Evolutionary conservation across 305 asterid genomes (phyloP).

Genomic region (Fraxinus paxiana): DNA sequence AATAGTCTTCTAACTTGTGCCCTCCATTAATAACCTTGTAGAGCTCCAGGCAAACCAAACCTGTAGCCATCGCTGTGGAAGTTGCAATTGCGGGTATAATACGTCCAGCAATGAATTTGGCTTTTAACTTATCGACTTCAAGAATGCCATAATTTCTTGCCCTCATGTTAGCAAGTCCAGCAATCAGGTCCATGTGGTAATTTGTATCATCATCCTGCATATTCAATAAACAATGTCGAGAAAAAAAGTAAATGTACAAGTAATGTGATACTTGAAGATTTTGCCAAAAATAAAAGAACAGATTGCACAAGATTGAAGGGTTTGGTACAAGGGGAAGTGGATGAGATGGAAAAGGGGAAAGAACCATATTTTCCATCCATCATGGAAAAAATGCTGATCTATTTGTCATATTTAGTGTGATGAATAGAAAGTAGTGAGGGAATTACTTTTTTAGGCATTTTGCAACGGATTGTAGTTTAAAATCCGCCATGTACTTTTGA

Average conservation of each 20-base stretch:
- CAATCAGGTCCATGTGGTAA: constrained; percentile 87
- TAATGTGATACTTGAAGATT: background rate
- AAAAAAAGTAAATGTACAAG: background rate
- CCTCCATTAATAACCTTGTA: constrained; percentile 71
- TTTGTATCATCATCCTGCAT: constrained; percentile 87
- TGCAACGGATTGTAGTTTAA: background rate
- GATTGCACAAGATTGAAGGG: background rate
- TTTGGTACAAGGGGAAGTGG: background rate
- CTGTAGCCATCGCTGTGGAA: constrained; percentile 91
- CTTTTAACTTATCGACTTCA: constrained; percentile 86
- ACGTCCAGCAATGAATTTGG: constrained; percentile 90
- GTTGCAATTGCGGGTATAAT: constrained; percentile 95
- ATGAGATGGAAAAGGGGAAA: background rate
- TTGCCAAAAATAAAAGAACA: background rate
- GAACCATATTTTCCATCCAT: background rate
- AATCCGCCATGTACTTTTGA: background rate
- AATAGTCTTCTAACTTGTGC: constrained; percentile 81
- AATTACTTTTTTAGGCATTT: background rate
- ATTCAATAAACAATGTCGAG: background rate
- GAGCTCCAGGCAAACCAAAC: constrained; percentile 86
- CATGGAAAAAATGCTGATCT: background rate
- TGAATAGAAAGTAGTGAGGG: background rate
- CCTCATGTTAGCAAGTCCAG: constrained; percentile 98
- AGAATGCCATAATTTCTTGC: constrained; percentile 89
- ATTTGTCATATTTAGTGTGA: background rate